Evolutionary conservation across 495 filamentous ascomycete species (phyloP), one percentile per base, ranked within the genome.

Genomic region (Xylaria nigripes): DNA sequence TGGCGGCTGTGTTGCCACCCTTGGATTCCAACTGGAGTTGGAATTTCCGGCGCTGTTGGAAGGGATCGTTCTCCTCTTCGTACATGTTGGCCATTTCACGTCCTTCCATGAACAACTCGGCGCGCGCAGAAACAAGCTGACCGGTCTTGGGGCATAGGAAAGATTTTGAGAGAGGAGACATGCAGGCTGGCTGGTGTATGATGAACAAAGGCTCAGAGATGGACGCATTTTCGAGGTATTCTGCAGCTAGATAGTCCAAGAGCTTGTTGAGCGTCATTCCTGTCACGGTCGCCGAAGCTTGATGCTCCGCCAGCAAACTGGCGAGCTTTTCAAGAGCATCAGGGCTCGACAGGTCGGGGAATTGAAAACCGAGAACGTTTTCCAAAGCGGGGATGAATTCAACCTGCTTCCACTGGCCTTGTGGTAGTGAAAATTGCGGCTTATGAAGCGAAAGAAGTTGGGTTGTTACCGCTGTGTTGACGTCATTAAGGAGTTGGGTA

Each of bases 1-100:
- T 46, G n/a, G 22, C 23, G 1, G 45, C 47, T 9, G 48, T 12
- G 16, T 50, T 63, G 7, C 51, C 65, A 38, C 71, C 68, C 48
- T 58, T 66, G 49, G 64, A 69, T 24, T 70, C 66, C 3, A 80
- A 55, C 49, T 80, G 78, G n/a, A 71, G 62, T 23, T 70, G 47
- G 50, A 98, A 92, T 67, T 97, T 98, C 48, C 82, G 75, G 21
- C 89, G 76, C 68, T 98, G 93, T 54, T 86, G 87, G 25, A 83
- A 83, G 0, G 93, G 94, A 42, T 87, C 87, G 69, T 97, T 98
- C 70, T 98, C 93, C 71, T 98, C 93, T 70, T 98, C 93, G 72
- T 98, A 98, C 62, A 86, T 89, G 67, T 98, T 98, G 8, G 92
- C 87, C 29, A 95, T 71, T 62, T 98, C 93, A 43, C 77, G 76